Base-by-base conservation (phyloP, 441 rosid species). In the Erysimum pusillum region DNA sequence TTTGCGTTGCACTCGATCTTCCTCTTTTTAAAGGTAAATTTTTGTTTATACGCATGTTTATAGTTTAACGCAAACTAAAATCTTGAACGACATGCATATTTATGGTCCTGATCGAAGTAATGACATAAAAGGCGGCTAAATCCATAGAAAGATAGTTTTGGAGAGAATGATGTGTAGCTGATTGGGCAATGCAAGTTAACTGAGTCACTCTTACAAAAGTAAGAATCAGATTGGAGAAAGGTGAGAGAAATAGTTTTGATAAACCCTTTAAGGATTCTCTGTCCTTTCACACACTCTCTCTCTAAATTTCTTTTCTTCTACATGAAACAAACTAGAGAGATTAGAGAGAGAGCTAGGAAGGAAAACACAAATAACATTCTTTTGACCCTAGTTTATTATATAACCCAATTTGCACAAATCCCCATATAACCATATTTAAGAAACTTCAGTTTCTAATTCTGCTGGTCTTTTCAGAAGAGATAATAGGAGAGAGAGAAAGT, bases 301-400 rank as follows among this genome's bases (percentile, higher is more conserved):
- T 67, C 77, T 72, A 45, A 20, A 44, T 73, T 67, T 79, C 78
- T 69, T 79, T 79, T 73, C 75, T 68, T 79, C 75, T 67, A 25
- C 78, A 67, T 79, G 67, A 79, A 79, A 79, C 81, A 73, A 73
- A 41, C 77, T 34, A 62, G 5, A 45, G 67, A 61, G 41, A 32
- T 14, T 38, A 18, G 36, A 48, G 67, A 17, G 61, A 70, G 60
- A 63, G n/a, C 31, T 14, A 28, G 15, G 9, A 9, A 46, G 41
- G 14, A 13, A 49, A 45, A 67, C 67, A 62, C 64, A 59, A 42
- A 36, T 52, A 13, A 20, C 56, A 28, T 71, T 57, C 67, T 64
- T 57, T 71, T 57, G 73, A 39, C 63, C 11, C 9, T 57, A 49
- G 62, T 66, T 44, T 56, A 41, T 35, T 61, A 67, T 57, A 66